A percentile compares a stretch with the other conserved stretches of the same genome.
Evolutionary conservation across 192 early-diverging fungal species (phyloP).

Genomic region (Pecoramyces ruminantium): DNA sequence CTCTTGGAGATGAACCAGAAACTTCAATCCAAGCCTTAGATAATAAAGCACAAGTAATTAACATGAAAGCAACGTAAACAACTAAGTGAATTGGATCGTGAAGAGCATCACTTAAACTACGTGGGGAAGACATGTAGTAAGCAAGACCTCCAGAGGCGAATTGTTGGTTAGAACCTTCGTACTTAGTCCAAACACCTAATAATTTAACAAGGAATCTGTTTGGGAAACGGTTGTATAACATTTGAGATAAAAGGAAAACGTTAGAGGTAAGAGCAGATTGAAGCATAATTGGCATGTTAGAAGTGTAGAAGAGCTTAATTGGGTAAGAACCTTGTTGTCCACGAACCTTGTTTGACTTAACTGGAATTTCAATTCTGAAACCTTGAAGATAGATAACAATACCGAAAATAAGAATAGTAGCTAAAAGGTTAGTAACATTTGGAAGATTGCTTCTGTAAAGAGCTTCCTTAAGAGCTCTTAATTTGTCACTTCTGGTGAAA

Average conservation of each 20-base stretch:
- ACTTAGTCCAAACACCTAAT: constrained; percentile 88
- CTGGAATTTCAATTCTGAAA: constrained; percentile 98
- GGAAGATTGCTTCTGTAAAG: constrained; percentile 78
- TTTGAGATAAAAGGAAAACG: constrained; percentile 96
- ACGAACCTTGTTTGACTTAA: constrained; percentile 87
- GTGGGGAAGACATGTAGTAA: constrained; percentile 97
- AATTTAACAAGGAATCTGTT: constrained; percentile 84
- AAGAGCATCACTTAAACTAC: constrained; percentile 60
- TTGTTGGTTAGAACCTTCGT: constrained; percentile 89
- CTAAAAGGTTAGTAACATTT: constrained; percentile 80
- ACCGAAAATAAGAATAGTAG: constrained; percentile 72
- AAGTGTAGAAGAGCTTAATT: constrained; percentile 99
- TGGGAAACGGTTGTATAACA: constrained; percentile 94
- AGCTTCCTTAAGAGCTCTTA: constrained; percentile 90
- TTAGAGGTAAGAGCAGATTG: constrained; percentile 94
- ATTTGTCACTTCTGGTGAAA: constrained; percentile 89
- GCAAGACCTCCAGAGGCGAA: constrained; percentile 84
- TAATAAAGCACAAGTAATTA: constrained; percentile 84
- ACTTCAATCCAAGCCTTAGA: constrained; percentile 99
- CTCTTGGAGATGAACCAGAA: constrained; percentile 89
- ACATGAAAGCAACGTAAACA: constrained; percentile 85
- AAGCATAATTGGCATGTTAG: constrained; percentile 99
- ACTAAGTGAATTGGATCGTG: constrained; percentile 91
- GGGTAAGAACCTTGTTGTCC: constrained; percentile 97
- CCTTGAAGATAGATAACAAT: constrained; percentile 95